Evolutionary conservation across 768 basidiomycete species (phyloP).

Genomic region (Nidularia pulvinata): DNA sequence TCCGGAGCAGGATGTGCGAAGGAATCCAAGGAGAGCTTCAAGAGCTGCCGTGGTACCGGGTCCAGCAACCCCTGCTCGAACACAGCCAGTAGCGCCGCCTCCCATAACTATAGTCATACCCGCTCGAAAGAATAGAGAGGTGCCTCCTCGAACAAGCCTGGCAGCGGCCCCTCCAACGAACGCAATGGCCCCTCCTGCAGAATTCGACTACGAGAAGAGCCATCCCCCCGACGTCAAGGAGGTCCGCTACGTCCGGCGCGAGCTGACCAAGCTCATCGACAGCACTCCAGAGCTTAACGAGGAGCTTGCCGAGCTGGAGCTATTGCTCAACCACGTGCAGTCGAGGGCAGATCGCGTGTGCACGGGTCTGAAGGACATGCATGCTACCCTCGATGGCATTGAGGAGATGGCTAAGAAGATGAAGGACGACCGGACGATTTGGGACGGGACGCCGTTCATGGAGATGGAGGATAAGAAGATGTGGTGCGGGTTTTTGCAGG

Average conservation of each 20-base stretch:
- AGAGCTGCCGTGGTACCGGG: too few species aligned
- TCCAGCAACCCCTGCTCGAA: too few species aligned
- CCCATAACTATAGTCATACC: too few species aligned
- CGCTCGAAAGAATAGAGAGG: too few species aligned
- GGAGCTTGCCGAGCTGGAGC: slow-evolving; percentile 3
- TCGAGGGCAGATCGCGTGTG: background rate
- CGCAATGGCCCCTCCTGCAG: background rate
- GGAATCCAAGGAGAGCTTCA: too few species aligned
- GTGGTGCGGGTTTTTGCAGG: slow-evolving; percentile 8
- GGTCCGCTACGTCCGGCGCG: slow-evolving; percentile 3
- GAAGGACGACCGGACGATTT: slow-evolving; percentile 18
- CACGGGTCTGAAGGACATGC: background rate
- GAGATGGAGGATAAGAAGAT: slow-evolving; percentile 4
- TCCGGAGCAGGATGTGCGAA: too few species aligned
- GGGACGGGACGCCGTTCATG: slow-evolving; percentile 24
- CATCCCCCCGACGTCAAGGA: background rate
- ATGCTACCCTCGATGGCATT: background rate
- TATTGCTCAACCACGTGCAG: background rate
- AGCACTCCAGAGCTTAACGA: slow-evolving; percentile 3
- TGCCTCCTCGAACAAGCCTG: too few species aligned
- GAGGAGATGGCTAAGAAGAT: slow-evolving; percentile 13
- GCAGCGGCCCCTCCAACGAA: too few species aligned
- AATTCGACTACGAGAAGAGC: background rate
- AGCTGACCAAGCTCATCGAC: slow-evolving; percentile 2
- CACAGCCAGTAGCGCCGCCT: too few species aligned